Evolutionary conservation across 805 yeast species (phyloP), one percentile per base, ranked within the genome.

Genomic region (Wickerhamiella vanderwaltii): DNA sequence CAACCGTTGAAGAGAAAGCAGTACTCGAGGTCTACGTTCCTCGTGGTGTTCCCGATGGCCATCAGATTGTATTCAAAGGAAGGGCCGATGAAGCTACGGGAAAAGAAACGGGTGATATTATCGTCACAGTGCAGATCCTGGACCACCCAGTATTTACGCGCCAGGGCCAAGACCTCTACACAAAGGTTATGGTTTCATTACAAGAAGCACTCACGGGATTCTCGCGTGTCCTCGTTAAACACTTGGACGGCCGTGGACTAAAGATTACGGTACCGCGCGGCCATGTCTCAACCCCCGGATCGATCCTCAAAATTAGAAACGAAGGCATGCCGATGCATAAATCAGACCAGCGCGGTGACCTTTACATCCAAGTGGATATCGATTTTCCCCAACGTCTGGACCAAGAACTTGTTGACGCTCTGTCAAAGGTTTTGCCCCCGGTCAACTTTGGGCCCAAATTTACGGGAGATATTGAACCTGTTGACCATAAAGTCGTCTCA

Each of bases 131-230:
- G 40, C 65, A 65, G 35, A 73, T 74, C 47, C 65, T 67, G 43
- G 59, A 61, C 2, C 72, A 77, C 54, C 51, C 61, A 1, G 52
- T 50, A 1, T 78, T 85, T 52, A 62, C 61, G 29, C 67, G 91
- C 43, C 66, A 68, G 31, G 79, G 73, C 6, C 59, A 73, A 47
- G 88, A 87, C 57, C 61, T 91, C 39, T 73, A 72, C 49, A 69
- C 83, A 2, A 64, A 67, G 22, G 60, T 77, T 29, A 65, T 64
- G 6, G 72, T 88, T 29, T 67, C 93, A 2, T 64, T 88, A 39
- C 73, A 73, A 11, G 97, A 88, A 49, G 78, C 95, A 0, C 65
- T 88, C n/a, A 72, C 84, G 45, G 97, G 97, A 2, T 79, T 87
- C 52, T 63, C 71, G 26, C 69, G 72, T 39, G 69, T 72, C 9